phyloP scores from a whole-genome alignment of 106 monocot species.

The Chionographis japonica region DNA sequence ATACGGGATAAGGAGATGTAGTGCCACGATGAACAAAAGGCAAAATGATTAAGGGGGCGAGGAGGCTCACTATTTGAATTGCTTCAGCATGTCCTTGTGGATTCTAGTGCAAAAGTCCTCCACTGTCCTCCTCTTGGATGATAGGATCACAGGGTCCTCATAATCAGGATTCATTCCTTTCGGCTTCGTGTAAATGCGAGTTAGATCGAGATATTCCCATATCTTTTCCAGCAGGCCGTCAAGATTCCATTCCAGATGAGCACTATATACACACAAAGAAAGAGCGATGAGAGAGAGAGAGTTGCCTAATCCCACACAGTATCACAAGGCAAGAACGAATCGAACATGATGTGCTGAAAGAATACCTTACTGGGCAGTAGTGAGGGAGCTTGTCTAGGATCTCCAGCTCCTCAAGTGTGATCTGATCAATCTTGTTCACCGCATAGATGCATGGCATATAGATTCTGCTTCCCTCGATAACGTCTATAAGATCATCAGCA shows the following conservation, averaged over 20 bases:
- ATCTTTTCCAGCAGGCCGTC: constrained; percentile 89
- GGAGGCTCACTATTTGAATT: constrained; percentile 85
- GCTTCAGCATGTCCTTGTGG: constrained; percentile 98
- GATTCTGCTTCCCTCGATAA: constrained; percentile 91
- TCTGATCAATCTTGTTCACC: constrained; percentile 98
- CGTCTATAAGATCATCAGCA: constrained; percentile 95
- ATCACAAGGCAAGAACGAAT: background rate
- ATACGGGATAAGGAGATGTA: background rate
- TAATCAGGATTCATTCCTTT: constrained; percentile 99
- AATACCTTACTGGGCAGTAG: constrained; percentile 90
- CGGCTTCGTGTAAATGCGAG: constrained; percentile 94
- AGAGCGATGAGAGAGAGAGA: too few species aligned
- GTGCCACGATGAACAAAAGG: background rate
- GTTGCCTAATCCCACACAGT: background rate
- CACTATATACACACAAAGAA: constrained; percentile 28
- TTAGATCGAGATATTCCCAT: constrained; percentile 89
- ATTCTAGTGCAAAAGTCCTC: constrained; percentile 89
- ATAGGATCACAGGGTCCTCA: constrained; percentile 94
- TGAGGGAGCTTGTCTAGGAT: constrained; percentile 98
- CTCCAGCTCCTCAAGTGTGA: constrained; percentile 94
- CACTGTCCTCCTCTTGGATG: constrained; percentile 73
- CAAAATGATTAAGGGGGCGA: background rate
- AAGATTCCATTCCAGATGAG: constrained; percentile 98
- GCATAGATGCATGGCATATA: constrained; percentile 97
- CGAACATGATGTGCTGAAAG: background rate